phyloP scores from a whole-genome alignment of 2,329 filamentous ascomycete species.

The Alternaria ventricosa region DNA sequence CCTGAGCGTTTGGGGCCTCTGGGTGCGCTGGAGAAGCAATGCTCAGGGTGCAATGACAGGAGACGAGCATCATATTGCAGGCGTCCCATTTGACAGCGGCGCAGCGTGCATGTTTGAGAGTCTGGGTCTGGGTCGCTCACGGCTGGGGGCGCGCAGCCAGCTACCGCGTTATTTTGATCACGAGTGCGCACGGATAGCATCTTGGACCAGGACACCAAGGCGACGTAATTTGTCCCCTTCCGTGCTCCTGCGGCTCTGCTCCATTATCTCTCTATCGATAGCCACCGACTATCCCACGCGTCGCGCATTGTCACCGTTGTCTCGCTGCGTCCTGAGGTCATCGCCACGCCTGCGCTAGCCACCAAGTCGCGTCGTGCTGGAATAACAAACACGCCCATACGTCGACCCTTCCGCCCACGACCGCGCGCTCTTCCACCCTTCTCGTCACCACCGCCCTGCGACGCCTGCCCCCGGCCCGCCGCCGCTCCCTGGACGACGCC shows the following conservation, averaged over 20 bases:
- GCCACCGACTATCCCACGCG: constrained; percentile 16
- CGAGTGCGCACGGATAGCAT: constrained; percentile 16
- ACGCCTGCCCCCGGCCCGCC: constrained; percentile 3
- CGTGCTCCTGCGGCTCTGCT: constrained; percentile 26
- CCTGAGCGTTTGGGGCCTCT: neutral
- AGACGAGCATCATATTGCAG: neutral
- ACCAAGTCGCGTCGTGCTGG: constrained; percentile 18
- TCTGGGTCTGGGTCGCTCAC: neutral
- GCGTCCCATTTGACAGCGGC: neutral
- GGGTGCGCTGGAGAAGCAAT: neutral
- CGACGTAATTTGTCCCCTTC: constrained; percentile 22
- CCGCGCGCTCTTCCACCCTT: neutral
- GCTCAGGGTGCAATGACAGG: neutral
- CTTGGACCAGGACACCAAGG: neutral
- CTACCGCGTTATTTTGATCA: constrained; percentile 6
- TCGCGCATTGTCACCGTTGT: constrained; percentile 5
- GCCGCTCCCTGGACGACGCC: neutral
- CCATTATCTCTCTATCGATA: constrained; percentile 22
- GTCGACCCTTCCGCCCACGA: constrained; percentile 11
- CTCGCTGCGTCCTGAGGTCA: neutral
- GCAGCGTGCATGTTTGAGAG: neutral
- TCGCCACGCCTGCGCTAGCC: constrained; percentile 12
- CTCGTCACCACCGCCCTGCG: constrained; percentile 5
- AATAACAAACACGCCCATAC: constrained; percentile 21
- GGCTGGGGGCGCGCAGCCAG: neutral